These are phyloP conservation scores for Prunella vulgaris DNA, from an alignment of 257 asterid species.

Conservation along the genomic window DNA sequence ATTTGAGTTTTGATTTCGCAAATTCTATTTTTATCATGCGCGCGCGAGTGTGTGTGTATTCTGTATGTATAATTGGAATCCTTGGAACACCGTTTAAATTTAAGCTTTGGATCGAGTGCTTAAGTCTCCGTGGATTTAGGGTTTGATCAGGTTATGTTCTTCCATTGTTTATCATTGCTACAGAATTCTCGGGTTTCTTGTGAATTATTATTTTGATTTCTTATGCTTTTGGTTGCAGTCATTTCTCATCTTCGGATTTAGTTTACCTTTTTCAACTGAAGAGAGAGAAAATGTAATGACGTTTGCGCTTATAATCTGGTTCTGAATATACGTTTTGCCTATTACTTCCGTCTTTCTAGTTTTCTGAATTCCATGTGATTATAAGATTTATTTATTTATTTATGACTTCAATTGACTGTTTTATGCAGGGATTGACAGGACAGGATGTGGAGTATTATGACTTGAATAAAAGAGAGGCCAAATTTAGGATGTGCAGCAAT, in stretches of 20 bases:
- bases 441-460: constrained; percentile 13
- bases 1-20: neutral
- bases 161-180: neutral
- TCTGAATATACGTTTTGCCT: neutral
- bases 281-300: neutral
- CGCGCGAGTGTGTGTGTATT: constrained; percentile 14
- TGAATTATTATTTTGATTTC: neutral
- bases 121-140: constrained; percentile 27
- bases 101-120: constrained; percentile 31
- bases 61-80: constrained; percentile 6
- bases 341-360: neutral
- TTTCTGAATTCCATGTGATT: neutral
- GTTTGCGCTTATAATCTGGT: neutral
- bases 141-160: constrained; percentile 25
- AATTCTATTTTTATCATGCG: neutral
- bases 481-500: constrained; percentile 21
- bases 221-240: neutral
- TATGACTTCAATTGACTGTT: constrained; percentile 25
- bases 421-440: constrained; percentile 32
- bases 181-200: neutral
- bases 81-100: constrained; percentile 4
- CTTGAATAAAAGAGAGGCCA: constrained; percentile 14
- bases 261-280: neutral
- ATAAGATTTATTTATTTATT: neutral
- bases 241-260: constrained; percentile 1